Conservation (phyloP, 768 basidiomycete genomes). For the Suillus discolor region DNA sequence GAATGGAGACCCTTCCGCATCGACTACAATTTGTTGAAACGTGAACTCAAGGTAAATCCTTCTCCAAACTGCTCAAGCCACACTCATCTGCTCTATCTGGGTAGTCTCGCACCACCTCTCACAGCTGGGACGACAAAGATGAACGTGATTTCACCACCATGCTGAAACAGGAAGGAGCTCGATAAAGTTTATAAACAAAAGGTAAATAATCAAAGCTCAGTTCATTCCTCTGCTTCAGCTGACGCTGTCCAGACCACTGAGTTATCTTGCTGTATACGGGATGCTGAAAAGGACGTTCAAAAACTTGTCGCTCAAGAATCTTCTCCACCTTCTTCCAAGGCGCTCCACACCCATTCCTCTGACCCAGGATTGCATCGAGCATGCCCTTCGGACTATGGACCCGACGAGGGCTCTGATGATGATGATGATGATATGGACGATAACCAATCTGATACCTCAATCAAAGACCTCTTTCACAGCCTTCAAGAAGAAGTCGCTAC, state of each 20-base stretch:
- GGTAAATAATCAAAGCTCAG: conserved; percentile 41
- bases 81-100: not conserved
- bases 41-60: conserved; percentile 77
- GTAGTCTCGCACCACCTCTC: conserved; percentile 53
- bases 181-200: conserved; percentile 92
- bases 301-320: conserved; percentile 67
- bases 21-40: conserved; percentile 87
- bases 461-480: conserved; percentile 84
- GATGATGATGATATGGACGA: conserved; percentile 44
- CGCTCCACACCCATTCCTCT: conserved; percentile 25
- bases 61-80: not conserved
- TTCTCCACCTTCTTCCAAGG: conserved; percentile 25
- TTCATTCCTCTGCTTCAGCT: conserved; percentile 6
- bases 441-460: conserved; percentile 64
- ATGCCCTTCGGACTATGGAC: conserved; percentile 44
- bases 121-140: conserved; percentile 73
- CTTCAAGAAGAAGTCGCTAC: conserved; percentile 96
- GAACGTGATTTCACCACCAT: conserved; percentile 80
- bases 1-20: conserved; percentile 93
- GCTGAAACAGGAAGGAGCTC: conserved; percentile 82
- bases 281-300: conserved; percentile 81
- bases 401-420: conserved; percentile 68
- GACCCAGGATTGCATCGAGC: conserved; percentile 62
- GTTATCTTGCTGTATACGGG: conserved; percentile 76
- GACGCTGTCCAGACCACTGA: conserved; percentile 63